These are phyloP conservation scores for Zygosaccharomyces siamensis DNA, from an alignment of 805 yeast genomes.

Conservation along the genomic window DNA sequence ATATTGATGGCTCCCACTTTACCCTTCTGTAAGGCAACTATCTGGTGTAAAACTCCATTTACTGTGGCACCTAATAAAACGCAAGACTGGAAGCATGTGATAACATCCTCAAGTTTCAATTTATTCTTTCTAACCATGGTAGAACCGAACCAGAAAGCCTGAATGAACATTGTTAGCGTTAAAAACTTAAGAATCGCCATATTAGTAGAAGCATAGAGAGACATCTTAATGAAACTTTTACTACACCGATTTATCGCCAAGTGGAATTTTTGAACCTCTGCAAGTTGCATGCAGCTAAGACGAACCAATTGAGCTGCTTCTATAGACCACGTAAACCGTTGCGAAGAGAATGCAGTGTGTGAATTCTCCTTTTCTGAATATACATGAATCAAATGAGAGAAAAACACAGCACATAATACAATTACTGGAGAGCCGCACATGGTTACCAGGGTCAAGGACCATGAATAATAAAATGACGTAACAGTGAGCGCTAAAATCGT, in stretches of 20 bases:
- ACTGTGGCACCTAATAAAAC: conserved; percentile 62
- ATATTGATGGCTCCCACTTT: conserved; percentile 58
- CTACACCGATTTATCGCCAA: conserved; percentile 32
- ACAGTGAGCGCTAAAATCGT: conserved; percentile 52
- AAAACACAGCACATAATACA: conserved; percentile 41
- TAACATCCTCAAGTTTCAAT: conserved; percentile 54
- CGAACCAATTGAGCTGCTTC: conserved; percentile 56
- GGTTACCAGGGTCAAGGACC: conserved; percentile 80
- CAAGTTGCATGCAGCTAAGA: conserved; percentile 49
- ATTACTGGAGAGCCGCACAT: conserved; percentile 71
- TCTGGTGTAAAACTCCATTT: conserved; percentile 49
- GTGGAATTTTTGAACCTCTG: conserved; percentile 47
- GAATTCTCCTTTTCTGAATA: conserved; percentile 54
- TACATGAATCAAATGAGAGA: conserved; percentile 48
- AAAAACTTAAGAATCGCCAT: conserved; percentile 52
- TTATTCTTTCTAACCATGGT: conserved; percentile 51
- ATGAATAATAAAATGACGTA: conserved; percentile 70
- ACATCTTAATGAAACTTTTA: conserved; percentile 39
- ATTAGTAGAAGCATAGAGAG: conserved; percentile 50
- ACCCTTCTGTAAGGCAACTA: conserved; percentile 66
- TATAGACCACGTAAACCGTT: conserved; percentile 66
- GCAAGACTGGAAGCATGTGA: conserved; percentile 83
- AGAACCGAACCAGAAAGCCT: conserved; percentile 90
- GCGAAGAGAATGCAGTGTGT: conserved; percentile 51
- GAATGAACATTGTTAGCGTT: conserved; percentile 73